Evolutionary conservation across 1,284 basidiomycete genomes (phyloP), one percentile per base, ranked within the genome.

Genomic region (Pseudozyma sp.): DNA sequence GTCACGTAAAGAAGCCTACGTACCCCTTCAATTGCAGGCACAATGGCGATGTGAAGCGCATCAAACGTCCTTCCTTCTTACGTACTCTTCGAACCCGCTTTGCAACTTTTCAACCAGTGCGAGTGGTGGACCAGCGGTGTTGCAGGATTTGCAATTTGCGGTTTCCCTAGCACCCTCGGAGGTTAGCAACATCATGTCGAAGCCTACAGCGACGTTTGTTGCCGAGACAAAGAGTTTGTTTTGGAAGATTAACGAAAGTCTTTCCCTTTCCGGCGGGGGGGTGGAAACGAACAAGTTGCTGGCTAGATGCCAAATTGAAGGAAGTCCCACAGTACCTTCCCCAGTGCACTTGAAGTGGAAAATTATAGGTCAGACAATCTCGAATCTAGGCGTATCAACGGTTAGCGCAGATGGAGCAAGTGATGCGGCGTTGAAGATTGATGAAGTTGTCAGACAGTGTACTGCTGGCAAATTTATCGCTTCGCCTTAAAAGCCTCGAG

Each of bases 61-160:
- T 34, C 87, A 88, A 57, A 88, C 88, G 5, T 85, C 87, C 36
- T 85, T 89, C 78, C 86, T 89, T 54, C 77, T 88, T 59, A 86
- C 83, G 53, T 89, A 89, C 74, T 64, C 78, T 4, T 61, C 77
- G 31, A 86, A 86, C 58, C 42, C 83, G 1, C 10, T 31, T 16
- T 64, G 61, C 35, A 60, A 55, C 7, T 36, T 64, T 16, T 61
- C 62, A 0, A 25, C 42, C 8, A 9, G 36, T 4, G 16, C 21
- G 25, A 14, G 35, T 21, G 36, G 25, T 1, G 12, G 38, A 1
- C 57, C 51, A 1, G 44, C 65, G 1, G 51, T 58, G 13, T 16
- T 79, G n/a, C 71, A 70, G 48, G 84, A 86, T 59, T 62, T 88
- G 11, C 60, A 80, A 6, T 80, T 88, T 50, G 68, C 81, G 7